Evolutionary conservation across 2,329 filamentous ascomycete species (phyloP).

Genomic region (Ascochyta fabae): DNA sequence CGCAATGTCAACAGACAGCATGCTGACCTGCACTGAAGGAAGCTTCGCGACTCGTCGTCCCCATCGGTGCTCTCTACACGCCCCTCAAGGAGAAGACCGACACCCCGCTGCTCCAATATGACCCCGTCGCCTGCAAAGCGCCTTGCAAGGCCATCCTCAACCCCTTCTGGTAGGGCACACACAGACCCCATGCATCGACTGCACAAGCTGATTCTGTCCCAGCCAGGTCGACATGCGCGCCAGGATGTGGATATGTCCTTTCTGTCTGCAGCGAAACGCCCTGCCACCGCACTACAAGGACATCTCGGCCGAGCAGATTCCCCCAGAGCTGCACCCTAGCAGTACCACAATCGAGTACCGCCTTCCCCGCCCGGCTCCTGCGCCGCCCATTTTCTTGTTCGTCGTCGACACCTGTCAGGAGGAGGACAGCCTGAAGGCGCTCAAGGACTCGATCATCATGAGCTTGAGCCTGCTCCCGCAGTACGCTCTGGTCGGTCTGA

Average conservation of each 20-base stretch:
- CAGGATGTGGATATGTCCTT: slow-evolving; percentile 86
- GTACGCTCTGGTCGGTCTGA: slow-evolving; percentile 80
- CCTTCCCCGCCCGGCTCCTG: slow-evolving; percentile 80
- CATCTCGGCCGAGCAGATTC: slow-evolving; percentile 82
- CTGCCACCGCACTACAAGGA: slow-evolving; percentile 89
- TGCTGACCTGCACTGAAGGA: slow-evolving; percentile 64
- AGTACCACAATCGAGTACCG: slow-evolving; percentile 93
- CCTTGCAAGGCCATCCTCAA: slow-evolving; percentile 96
- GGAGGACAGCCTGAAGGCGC: slow-evolving; percentile 79
- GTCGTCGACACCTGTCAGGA: slow-evolving; percentile 90
- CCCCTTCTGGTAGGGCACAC: slow-evolving; percentile 80
- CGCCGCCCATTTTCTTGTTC: slow-evolving; percentile 84
- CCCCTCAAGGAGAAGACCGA: slow-evolving; percentile 94
- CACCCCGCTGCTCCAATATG: slow-evolving; percentile 88
- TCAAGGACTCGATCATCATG: slow-evolving; percentile 88
- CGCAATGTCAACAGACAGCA: slow-evolving; percentile 20
- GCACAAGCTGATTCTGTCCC: slow-evolving; percentile 24
- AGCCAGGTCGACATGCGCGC: slow-evolving; percentile 86
- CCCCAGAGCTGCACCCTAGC: slow-evolving; percentile 78
- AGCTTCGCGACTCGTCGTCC: slow-evolving; percentile 91
- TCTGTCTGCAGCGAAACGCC: slow-evolving; percentile 82
- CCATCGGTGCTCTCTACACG: slow-evolving; percentile 94
- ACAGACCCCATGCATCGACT: neutral
- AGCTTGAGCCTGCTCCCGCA: slow-evolving; percentile 82
- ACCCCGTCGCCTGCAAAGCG: slow-evolving; percentile 95